phyloP scores from a whole-genome alignment of 345 rosid genomes.

The Salix dunnii region DNA sequence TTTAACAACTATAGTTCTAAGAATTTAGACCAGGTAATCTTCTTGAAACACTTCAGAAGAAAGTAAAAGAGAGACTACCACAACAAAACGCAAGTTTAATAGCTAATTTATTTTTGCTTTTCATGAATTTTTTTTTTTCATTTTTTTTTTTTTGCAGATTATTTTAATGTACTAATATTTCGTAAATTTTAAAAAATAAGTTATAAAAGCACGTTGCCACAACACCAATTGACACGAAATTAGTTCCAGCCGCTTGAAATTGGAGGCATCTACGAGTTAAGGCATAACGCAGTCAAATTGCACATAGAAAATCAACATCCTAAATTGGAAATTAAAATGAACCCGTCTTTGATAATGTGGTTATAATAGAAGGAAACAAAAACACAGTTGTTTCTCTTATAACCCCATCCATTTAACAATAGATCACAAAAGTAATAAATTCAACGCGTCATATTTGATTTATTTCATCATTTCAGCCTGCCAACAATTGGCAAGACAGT shows the following conservation, averaged over 20 bases:
- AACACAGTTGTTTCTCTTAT: neutral
- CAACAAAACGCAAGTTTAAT: too few relatives aligned
- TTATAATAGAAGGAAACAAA: neutral
- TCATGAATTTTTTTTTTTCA: too few relatives aligned
- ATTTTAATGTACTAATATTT: too few relatives aligned
- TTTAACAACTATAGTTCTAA: too few relatives aligned
- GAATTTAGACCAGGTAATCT: too few relatives aligned
- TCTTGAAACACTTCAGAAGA: too few relatives aligned
- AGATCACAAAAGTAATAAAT: conserved; percentile 2
- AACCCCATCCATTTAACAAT: neutral
- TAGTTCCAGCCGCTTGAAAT: neutral
- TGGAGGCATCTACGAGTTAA: neutral
- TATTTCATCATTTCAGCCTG: conserved; percentile 20
- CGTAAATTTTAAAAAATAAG: neutral
- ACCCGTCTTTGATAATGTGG: neutral
- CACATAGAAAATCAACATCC: neutral
- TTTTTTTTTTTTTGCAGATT: too few relatives aligned
- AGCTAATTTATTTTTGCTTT: too few relatives aligned
- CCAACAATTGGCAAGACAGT: conserved; percentile 12
- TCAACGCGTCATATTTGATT: conserved; percentile 9
- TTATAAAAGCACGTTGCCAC: neutral
- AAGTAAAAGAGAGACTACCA: too few relatives aligned
- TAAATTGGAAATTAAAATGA: neutral
- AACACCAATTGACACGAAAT: neutral
- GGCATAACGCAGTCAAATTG: neutral